Base-by-base conservation (phyloP, 2,329 filamentous ascomycete species). In the Fusarium gaditjirri region DNA sequence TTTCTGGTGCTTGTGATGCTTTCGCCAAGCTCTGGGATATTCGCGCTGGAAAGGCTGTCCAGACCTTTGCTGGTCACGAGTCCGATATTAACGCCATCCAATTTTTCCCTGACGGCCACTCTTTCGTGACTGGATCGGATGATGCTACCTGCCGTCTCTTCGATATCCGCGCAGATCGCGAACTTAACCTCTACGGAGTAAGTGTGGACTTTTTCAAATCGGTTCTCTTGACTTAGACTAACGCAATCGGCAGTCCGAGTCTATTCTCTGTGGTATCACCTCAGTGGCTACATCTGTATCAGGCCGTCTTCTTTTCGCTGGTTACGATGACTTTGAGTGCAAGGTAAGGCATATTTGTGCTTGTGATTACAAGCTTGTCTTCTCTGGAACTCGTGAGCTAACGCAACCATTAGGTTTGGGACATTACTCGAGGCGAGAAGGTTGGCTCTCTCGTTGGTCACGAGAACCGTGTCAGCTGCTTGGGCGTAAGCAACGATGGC, bases 21-120 rank as follows among this genome's bases (percentile, higher is more conserved):
- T 99, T 98, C 80, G 96, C 96, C 65, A 99, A 99, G 85, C 86
- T 99, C 63, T 99, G 96, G 96, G 96, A 99, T 86, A 97, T 98
- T 77, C 93, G 96, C 80, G 95, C 96, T 75, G 95, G 97, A 79
- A 98, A 98, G 88, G 97, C 96, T 75, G 95, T 97, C 57, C 96
- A 99, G 87, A 99, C 96, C 5, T 99, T 99, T 83, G 95, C 96
- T 58, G 96, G 96, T 33, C 96, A 98, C 84, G 96, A 98, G 84
- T 98, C 95, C 47, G 96, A 99, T 80, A 99, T 99, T 87, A 99
- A 99, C 83, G 96, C 96, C 77, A 98, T 99, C 74, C 96, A 98
- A 82, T 99, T 98, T 87, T 98, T 98, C 91, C 96, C 96, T 59
- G 97, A 98, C 80, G 96, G 96, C 70, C 97, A 98, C 83, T 97